Conservation (phyloP, 1,284 basidiomycete species). For the Meira miltonrushii region DNA sequence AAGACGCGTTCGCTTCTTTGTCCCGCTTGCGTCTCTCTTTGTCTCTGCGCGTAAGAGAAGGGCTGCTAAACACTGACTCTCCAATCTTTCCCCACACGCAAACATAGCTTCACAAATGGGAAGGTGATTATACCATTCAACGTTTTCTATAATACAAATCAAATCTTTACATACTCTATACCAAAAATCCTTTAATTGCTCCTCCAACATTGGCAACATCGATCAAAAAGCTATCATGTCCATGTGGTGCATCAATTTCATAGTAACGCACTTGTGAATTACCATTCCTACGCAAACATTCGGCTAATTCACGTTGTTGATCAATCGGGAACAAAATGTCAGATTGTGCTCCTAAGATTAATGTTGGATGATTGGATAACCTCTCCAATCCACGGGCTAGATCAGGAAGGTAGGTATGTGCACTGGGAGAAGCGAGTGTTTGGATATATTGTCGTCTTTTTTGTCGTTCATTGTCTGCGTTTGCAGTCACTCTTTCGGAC, state of each 20-base stretch:
- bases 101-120: too few relatives aligned
- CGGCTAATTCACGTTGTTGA: slow-evolving; percentile 90
- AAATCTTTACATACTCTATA: slow-evolving; percentile 20
- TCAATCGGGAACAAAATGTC: slow-evolving; percentile 96
- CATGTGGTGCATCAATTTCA: slow-evolving; percentile 96
- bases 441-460: slow-evolving; percentile 58
- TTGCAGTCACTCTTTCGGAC: neutral
- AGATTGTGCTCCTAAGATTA: slow-evolving; percentile 90
- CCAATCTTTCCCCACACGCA: too few relatives aligned
- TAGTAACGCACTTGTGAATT: slow-evolving; percentile 79
- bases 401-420: slow-evolving; percentile 67
- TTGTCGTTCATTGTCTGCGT: slow-evolving; percentile 15
- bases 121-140: too few relatives aligned
- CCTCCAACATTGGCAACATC: slow-evolving; percentile 73
- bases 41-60: too few relatives aligned
- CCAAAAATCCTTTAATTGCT: slow-evolving; percentile 70
- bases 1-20: too few relatives aligned
- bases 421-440: slow-evolving; percentile 57
- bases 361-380: slow-evolving; percentile 69
- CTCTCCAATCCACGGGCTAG: slow-evolving; percentile 77
- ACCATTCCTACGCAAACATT: slow-evolving; percentile 82
- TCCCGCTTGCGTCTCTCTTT: too few relatives aligned
- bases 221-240: slow-evolving; percentile 84
- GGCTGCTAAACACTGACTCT: too few relatives aligned
- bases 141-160: neutral